Percentiles rank a stretch among this genome's conserved stretches.
Evolutionary conservation across 345 rosid species (phyloP).

Genomic region (Citrus cavaleriei): DNA sequence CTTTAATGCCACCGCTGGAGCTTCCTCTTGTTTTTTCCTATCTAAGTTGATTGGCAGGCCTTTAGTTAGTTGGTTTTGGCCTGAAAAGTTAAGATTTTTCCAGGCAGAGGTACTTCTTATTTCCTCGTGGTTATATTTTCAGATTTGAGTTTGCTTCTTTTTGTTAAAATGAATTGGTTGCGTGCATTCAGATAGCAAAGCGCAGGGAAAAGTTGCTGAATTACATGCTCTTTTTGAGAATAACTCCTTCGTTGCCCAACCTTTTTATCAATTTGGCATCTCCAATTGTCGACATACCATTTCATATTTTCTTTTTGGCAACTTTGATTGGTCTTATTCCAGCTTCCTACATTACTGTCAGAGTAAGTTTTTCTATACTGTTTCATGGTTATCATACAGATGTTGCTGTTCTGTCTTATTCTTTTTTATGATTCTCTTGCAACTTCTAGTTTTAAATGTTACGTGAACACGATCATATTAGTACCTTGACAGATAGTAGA

Average conservation of each 20-base stretch:
- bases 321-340: conserved; percentile 90
- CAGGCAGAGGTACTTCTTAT: conserved; percentile 70
- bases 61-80: conserved; percentile 90
- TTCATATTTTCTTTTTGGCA: conserved; percentile 88
- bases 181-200: conserved; percentile 64
- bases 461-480: background rate
- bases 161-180: background rate
- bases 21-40: conserved; percentile 86
- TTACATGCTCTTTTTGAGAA: conserved; percentile 93
- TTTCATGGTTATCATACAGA: background rate
- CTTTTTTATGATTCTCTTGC: background rate
- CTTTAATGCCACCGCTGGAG: conserved; percentile 92
- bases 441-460: background rate
- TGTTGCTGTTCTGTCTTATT: conserved; percentile 1
- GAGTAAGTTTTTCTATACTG: conserved; percentile 44
- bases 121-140: background rate
- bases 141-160: background rate
- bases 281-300: conserved; percentile 94
- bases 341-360: conserved; percentile 87
- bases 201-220: conserved; percentile 88
- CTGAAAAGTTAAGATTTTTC: conserved; percentile 89
- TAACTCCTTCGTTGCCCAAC: conserved; percentile 93
- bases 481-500: background rate
- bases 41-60: conserved; percentile 96
- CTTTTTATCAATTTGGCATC: conserved; percentile 97